These are phyloP conservation scores for Pseudopithomyces maydicus DNA, from an alignment of 2,329 filamentous ascomycete genomes.

Conservation along the genomic window DNA sequence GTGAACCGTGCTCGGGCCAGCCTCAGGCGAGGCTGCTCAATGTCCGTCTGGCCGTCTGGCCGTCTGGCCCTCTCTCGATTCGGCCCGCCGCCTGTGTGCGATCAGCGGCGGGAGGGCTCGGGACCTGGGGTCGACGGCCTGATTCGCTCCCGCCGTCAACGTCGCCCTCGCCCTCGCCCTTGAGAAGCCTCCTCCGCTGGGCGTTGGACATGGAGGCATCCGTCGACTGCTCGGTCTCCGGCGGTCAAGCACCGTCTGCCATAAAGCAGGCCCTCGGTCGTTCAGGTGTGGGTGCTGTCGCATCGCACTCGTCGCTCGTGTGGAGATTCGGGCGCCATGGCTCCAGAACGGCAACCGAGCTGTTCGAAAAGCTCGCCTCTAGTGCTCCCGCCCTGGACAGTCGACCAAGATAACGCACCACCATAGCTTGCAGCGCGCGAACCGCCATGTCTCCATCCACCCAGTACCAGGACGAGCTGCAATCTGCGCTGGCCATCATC, in stretches of 20 bases:
- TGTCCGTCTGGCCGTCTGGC: background rate
- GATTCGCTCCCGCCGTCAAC: background rate
- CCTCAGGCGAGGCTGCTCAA: background rate
- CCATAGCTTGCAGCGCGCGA: constrained; percentile 3
- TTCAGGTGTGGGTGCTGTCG: background rate
- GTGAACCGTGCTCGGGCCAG: constrained; percentile 12
- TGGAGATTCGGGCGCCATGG: too few relatives aligned
- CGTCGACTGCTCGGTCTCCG: background rate
- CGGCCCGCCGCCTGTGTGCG: background rate
- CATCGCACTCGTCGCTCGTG: background rate
- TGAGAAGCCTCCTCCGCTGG: background rate
- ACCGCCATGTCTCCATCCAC: constrained; percentile 11
- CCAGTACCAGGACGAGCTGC: constrained; percentile 35
- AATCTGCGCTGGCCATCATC: constrained; percentile 49
- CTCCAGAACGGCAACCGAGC: constrained; percentile 8
- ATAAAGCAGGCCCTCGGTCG: background rate
- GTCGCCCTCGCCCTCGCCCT: background rate
- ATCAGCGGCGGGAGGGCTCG: background rate
- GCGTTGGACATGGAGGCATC: background rate
- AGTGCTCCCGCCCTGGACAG: background rate
- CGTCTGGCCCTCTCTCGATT: constrained; percentile 1
- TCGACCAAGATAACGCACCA: background rate
- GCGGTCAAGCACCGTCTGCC: background rate
- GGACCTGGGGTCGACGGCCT: background rate
- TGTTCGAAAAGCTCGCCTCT: background rate